These are phyloP conservation scores for Scenedesmus sp. DNA, from an alignment of 163 green algal genomes.

Conservation along the genomic window DNA sequence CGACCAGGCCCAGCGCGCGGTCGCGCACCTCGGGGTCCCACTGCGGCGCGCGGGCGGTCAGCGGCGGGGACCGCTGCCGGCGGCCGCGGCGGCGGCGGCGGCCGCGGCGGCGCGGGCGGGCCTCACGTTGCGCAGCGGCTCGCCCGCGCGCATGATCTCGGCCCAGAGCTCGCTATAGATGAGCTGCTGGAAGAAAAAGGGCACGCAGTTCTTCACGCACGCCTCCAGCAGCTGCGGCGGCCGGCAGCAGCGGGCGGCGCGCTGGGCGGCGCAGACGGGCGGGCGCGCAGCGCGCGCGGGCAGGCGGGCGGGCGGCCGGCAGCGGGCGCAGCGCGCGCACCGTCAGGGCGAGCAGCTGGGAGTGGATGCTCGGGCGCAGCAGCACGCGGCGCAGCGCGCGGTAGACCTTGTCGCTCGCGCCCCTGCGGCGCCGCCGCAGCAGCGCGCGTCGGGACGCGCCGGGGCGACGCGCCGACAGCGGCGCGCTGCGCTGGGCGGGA, in stretches of 20 bases:
- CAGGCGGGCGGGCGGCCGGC: not conserved
- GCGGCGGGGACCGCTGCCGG: not conserved
- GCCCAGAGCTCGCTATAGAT: conserved; percentile 54
- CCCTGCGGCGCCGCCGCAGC: conserved; percentile 5
- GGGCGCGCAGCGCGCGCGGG: too few relatives aligned
- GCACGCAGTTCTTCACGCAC: conserved; percentile 67
- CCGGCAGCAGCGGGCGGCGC: not conserved
- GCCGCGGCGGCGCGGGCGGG: too few relatives aligned
- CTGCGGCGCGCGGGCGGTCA: too few relatives aligned
- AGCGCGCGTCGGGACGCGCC: not conserved
- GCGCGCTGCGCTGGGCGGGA: not conserved
- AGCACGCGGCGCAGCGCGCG: conserved; percentile 11
- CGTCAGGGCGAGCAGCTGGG: conserved; percentile 59
- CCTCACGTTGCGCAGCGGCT: conserved; percentile 50
- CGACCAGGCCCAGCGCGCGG: conserved; percentile 57
- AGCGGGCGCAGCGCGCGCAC: conserved; percentile 38
- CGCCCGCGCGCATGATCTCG: conserved; percentile 50
- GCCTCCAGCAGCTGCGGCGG: conserved; percentile 60
- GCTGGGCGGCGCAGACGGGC: too few relatives aligned
- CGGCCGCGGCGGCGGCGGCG: not conserved
- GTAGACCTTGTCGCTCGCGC: conserved; percentile 41
- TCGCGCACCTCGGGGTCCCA: conserved; percentile 60
- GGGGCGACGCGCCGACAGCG: not conserved
- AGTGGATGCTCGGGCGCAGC: conserved; percentile 43
- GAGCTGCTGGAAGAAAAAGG: conserved; percentile 55